phyloP scores from a whole-genome alignment of 176 grass and related monocot genomes.

The Ananas comosus region DNA sequence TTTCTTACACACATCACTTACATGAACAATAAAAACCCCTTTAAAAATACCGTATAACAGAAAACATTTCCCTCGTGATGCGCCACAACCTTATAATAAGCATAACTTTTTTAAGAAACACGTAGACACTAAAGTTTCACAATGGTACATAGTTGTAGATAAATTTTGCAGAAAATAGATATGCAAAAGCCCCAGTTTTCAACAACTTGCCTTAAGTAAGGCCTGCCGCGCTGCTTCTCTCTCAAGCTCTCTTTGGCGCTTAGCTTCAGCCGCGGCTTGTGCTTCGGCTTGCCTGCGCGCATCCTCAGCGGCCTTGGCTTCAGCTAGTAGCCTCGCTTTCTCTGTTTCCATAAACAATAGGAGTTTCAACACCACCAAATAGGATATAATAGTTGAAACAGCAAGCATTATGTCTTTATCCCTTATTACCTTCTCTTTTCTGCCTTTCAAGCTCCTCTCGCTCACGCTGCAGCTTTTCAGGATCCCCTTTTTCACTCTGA shows the following conservation, averaged over 20 bases:
- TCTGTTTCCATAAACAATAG: conserved; percentile 33
- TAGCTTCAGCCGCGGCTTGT: conserved; percentile 72
- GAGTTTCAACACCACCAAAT: background rate
- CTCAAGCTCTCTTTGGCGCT: conserved; percentile 73
- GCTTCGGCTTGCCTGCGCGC: conserved; percentile 55
- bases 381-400: conserved; percentile 5
- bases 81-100: no score
- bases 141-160: no score
- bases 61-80: no score
- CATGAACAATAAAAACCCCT: no score
- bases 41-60: no score
- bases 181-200: no score
- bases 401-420: background rate
- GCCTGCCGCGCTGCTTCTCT: conserved; percentile 82
- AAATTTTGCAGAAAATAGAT: no score
- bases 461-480: conserved; percentile 27
- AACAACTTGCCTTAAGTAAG: conserved; percentile 56
- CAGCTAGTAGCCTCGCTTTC: conserved; percentile 67
- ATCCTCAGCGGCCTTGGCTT: conserved; percentile 91
- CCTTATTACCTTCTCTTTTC: conserved; percentile 72
- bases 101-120: no score
- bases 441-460: conserved; percentile 83
- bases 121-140: no score
- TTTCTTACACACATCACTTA: no score
- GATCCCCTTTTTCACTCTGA: conserved; percentile 52